Evolutionary conservation across 176 grass and related monocot species (phyloP).

Genomic region (Ensete ventricosum): DNA sequence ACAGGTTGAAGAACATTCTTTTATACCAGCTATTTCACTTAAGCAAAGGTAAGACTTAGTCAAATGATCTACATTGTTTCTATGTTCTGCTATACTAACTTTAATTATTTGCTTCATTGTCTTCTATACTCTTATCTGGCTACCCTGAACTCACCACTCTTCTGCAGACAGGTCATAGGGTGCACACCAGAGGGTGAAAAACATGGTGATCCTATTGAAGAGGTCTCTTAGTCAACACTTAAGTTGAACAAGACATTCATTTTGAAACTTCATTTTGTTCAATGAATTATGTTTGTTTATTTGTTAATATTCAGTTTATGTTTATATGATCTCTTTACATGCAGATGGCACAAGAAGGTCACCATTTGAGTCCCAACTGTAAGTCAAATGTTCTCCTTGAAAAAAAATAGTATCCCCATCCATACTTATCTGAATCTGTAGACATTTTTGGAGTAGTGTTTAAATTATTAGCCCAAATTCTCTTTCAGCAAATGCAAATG

Average conservation of each 20-base stretch:
- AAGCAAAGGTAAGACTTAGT: no score
- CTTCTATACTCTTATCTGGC: not conserved
- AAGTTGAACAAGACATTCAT: not conserved
- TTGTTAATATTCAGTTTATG: not conserved
- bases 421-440: not conserved
- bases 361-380: not conserved
- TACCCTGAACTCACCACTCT: not conserved
- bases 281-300: not conserved
- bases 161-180: conserved; percentile 1
- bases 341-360: not conserved
- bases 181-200: not conserved
- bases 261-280: not conserved
- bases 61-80: no score
- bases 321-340: not conserved
- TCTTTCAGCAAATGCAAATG: conserved; percentile 7
- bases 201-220: not conserved
- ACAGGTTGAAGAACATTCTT: no score
- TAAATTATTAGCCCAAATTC: not conserved
- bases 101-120: no score
- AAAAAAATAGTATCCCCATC: not conserved
- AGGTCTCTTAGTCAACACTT: not conserved
- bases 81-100: no score
- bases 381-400: not conserved
- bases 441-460: not conserved
- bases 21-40: no score